Conservation (phyloP, 2,329 filamentous ascomycete species). For the Sporothrix humicola region DNA sequence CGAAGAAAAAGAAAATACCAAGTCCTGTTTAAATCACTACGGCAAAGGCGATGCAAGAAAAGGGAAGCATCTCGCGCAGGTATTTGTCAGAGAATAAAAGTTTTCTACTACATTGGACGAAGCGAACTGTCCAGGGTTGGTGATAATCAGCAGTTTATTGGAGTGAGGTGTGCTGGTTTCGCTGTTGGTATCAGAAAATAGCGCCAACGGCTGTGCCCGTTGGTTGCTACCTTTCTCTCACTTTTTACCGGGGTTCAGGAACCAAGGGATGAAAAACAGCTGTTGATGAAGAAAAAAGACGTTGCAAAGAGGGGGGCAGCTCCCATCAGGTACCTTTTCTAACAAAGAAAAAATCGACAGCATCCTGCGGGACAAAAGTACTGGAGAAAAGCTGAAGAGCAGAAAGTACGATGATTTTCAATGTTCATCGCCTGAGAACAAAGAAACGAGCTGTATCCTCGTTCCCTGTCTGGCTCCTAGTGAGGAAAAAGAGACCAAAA, state of each 20-base stretch:
- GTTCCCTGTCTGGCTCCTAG: not conserved
- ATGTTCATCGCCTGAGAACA: not conserved
- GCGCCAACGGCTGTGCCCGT: constrained; percentile 23
- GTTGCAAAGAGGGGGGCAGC: not conserved
- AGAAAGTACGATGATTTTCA: no score
- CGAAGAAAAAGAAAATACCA: no score
- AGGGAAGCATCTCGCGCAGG: constrained; percentile 1
- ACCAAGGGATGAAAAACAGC: constrained; percentile 14
- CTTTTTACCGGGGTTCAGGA: constrained; percentile 6
- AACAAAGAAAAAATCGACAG: not conserved
- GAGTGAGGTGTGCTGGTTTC: no score
- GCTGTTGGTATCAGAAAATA: constrained; percentile 3
- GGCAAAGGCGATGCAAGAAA: not conserved
- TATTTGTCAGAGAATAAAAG: not conserved
- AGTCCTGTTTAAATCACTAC: no score
- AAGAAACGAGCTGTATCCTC: not conserved
- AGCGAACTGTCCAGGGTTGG: not conserved
- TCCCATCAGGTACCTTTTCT: not conserved
- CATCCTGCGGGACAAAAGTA: not conserved
- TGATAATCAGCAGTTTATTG: not conserved
- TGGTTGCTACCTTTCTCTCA: not conserved
- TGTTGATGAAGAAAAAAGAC: constrained; percentile 2
- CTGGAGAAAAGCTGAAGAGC: no score
- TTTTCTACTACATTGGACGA: not conserved
- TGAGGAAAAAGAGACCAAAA: not conserved